Evolutionary conservation across 2,329 filamentous ascomycete genomes (phyloP), one percentile per base, ranked within the genome.

Genomic region (Neofusicoccum umdonicola): DNA sequence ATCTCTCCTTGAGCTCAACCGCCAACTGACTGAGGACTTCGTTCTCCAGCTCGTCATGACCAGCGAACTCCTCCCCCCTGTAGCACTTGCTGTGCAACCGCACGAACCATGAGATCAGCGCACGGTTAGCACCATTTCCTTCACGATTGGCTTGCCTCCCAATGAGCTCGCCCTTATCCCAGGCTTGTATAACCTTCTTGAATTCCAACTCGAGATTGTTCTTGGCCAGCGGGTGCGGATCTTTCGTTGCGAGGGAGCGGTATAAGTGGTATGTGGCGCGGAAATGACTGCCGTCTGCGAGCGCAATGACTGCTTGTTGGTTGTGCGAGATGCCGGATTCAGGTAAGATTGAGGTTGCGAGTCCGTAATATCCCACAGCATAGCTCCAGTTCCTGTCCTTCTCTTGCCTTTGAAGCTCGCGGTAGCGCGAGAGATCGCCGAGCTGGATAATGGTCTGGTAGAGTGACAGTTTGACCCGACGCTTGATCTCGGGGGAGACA

Each of bases 221-320:
- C 65, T 85, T 83, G 3, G 92, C 93, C 51, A 89, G 85, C 0
- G 90, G 89, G 72, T 95, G 89, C 4, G 93, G 92, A 45, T 88
- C 83, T 61, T 88, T 83, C 37, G 92, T 88, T 8, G 88, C 88
- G 69, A 95, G 84, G 15, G 93, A 89, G 67, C 93, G 89, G 74
- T 97, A 95, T 45, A 98, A 87, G 76, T 97, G 88, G 77, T 97
- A 98, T 35, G 96, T 89, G 9, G 92, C 89, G 67, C 92, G 87
- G 58, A 98, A 85, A 74, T 96, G 90, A 69, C 94, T 90, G 65
- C 85, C 86, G 70, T 93, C 87, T 62, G 90, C 88, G 54, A 92
- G 85, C 66, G 90, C 89, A 66, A 98, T 89, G 41, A 98, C 91
- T 41, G 91, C 93, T 75, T 95, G 87, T 76, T 98, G 95, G 72